Percentiles rank a stretch among this genome's conserved stretches.
Evolutionary conservation across 148 eudicot species (phyloP).

Genomic region (Dysphania ambrosioides): DNA sequence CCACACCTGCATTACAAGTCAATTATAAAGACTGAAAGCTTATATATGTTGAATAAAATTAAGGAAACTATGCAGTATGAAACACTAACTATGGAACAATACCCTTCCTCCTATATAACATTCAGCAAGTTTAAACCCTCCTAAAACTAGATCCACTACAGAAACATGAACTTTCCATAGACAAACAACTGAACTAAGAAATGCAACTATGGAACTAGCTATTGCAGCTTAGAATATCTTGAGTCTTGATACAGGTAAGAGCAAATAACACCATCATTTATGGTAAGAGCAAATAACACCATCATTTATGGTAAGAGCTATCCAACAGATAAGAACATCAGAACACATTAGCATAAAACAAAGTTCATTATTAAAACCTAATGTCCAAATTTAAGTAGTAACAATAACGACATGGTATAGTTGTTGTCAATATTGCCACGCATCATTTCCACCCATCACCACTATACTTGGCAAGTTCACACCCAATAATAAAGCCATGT

Average conservation of each 20-base stretch:
- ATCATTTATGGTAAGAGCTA: neutral
- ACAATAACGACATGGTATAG: neutral
- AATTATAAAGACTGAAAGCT: slow-evolving; percentile 14
- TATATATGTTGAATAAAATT: neutral
- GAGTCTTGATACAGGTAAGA: neutral
- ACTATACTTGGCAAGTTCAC: neutral
- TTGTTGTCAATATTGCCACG: neutral
- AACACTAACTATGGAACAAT: neutral
- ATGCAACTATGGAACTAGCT: neutral
- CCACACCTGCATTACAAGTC: slow-evolving; percentile 41
- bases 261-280: neutral
- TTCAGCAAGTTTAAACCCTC: neutral
- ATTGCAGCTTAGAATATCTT: neutral
- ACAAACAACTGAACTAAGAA: neutral
- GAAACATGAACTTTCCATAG: neutral
- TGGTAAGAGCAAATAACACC: neutral
- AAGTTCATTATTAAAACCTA: neutral
- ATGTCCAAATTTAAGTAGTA: neutral
- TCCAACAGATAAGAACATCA: too few relatives aligned
- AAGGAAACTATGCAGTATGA: neutral
- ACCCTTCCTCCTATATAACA: neutral
- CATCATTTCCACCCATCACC: neutral
- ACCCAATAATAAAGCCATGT: neutral
- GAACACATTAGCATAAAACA: neutral
- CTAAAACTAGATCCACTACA: neutral